Base-by-base conservation (phyloP, 176 grass and related monocot genomes). In the Tillandsia fasciculata region DNA sequence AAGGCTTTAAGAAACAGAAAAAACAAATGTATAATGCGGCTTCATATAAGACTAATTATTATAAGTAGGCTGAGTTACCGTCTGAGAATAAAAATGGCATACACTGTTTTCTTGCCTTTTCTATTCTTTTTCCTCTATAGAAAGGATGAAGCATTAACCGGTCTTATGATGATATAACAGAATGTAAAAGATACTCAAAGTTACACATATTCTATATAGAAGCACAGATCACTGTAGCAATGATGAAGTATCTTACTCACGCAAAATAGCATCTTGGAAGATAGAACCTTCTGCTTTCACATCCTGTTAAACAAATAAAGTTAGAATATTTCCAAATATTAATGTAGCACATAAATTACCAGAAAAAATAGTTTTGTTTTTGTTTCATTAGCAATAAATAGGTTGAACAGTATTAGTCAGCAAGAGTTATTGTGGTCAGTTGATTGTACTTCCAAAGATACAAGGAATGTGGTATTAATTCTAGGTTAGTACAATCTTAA, bases 171-270 rank as follows among this genome's bases (percentile, higher is more conserved):
- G 7, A 42, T 42, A 42, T 42, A 42, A 42, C 33, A 42, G 33
- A 42, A 42, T 42, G 33, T 42, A 42, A 42, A 42, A 42, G 3
- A 42, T 7, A 42, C 33, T 42, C 33, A 6, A 7, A 6, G 33
- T 42, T 42, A 42, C 4, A 42, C 5, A 33, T 33, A 42, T 42
- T 42, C 33, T 42, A 7, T 42, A 42, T 6, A 7, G 33, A 42
- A 42, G 33, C 33, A 42, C 33, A 42, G 33, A 42, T 42, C 33
- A 42, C 33, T 42, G 33, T 7, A 42, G 33, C 33, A 42, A 42
- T 10, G 56, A 18, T 23, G 56, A 61, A 74, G 73, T 84, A 64
- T 85, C 92, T 96, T 96, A 96, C 92, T 96, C 92, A 76, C 86
- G 92, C 81, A 96, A 85, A 80, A 70, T 87, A 76, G 88, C 83